Conservation (phyloP, 257 asterid genomes). For the Anisodus acutangulus region DNA sequence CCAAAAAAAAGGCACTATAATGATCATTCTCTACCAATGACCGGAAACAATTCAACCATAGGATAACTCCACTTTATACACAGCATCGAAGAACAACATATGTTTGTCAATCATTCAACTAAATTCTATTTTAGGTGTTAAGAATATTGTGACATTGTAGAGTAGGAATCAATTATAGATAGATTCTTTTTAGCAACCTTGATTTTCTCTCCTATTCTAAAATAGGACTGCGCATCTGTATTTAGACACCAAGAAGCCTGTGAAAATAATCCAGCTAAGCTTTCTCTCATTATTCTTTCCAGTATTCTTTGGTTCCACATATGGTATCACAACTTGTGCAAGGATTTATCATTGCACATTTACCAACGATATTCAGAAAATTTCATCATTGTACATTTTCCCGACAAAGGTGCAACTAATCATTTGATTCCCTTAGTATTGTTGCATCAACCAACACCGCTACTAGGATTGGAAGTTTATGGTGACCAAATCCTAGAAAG, state of each 20-base stretch:
- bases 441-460: neutral
- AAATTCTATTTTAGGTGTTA: neutral
- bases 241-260: neutral
- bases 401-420: neutral
- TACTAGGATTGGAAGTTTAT: neutral
- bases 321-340: neutral
- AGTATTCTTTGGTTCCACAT: neutral
- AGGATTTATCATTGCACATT: too few relatives aligned
- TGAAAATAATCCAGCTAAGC: neutral
- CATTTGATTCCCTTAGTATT: neutral
- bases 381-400: too few relatives aligned
- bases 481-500: neutral
- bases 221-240: neutral
- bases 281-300: neutral
- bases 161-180: neutral
- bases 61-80: neutral
- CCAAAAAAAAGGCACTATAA: neutral
- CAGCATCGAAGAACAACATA: neutral
- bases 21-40: slow-evolving; percentile 32
- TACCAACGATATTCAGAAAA: too few relatives aligned
- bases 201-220: neutral
- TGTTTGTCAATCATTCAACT: neutral
- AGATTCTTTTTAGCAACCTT: neutral
- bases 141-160: neutral
- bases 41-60: slow-evolving; percentile 27